These are phyloP conservation scores for Nymphaea thermarum DNA, from an alignment of 164 flowering plant genomes.

Conservation along the genomic window DNA sequence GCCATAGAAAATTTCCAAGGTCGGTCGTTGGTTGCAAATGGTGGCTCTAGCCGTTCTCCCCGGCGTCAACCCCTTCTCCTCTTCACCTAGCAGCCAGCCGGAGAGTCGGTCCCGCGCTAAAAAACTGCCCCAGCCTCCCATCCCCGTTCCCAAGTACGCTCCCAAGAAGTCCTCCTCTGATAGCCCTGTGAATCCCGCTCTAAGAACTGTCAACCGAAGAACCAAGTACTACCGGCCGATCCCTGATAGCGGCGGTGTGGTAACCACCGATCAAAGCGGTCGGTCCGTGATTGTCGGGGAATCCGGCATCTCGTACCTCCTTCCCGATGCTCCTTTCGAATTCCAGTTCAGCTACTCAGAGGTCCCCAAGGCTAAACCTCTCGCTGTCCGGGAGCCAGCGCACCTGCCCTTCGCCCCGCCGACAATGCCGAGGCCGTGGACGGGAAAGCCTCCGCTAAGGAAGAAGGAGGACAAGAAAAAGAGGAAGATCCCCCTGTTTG, in stretches of 20 bases:
- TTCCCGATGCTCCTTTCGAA: slow-evolving; percentile 93
- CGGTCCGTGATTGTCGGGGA: slow-evolving; percentile 69
- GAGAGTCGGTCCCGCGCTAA: slow-evolving; percentile 10
- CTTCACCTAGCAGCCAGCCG: slow-evolving; percentile 42
- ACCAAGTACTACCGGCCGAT: slow-evolving; percentile 72
- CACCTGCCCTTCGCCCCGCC: slow-evolving; percentile 89
- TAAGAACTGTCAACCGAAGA: slow-evolving; percentile 44
- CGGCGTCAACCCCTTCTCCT: slow-evolving; percentile 54
- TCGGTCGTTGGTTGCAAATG: slow-evolving; percentile 15
- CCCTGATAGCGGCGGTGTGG: slow-evolving; percentile 25
- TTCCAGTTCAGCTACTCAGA: slow-evolving; percentile 93
- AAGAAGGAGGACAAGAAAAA: slow-evolving; percentile 26
- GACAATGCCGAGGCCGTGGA: slow-evolving; percentile 94
- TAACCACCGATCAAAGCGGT: slow-evolving; percentile 27
- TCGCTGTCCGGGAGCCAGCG: slow-evolving; percentile 87
- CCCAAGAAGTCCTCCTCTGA: neutral
- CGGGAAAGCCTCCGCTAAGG: slow-evolving; percentile 87
- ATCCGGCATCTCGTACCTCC: slow-evolving; percentile 73
- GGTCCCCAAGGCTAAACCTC: slow-evolving; percentile 71
- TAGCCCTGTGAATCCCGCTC: slow-evolving; percentile 21
- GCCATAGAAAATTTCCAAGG: too few species aligned
- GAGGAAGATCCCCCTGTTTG: slow-evolving; percentile 41
- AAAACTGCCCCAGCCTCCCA: slow-evolving; percentile 17
- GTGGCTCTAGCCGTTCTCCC: slow-evolving; percentile 40
- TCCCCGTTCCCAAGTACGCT: slow-evolving; percentile 5